phyloP scores from a whole-genome alignment of 441 rosid genomes.

The Monsonia emarginata region DNA sequence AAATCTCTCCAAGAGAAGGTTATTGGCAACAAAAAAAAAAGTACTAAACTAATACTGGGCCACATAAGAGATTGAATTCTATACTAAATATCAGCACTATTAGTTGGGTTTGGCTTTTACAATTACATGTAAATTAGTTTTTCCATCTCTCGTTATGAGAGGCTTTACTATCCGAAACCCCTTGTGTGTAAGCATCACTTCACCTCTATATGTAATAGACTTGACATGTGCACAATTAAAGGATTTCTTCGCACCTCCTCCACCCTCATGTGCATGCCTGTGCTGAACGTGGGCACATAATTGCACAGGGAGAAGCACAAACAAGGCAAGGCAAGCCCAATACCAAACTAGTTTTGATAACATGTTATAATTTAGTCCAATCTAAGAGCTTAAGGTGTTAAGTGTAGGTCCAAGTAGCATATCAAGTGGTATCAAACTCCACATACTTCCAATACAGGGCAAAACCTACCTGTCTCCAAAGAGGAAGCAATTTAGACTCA shows the following conservation, averaged over 20 bases:
- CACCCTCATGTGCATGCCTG: background rate
- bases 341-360: background rate
- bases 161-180: background rate
- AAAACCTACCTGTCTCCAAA: constrained; percentile 87
- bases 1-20: constrained; percentile 3
- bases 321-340: background rate
- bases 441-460: background rate
- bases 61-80: background rate
- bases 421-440: background rate
- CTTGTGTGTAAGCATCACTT: background rate
- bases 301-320: background rate
- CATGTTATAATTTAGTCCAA: too few relatives aligned
- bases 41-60: constrained; percentile 2
- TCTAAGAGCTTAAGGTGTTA: too few relatives aligned
- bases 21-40: background rate
- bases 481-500: constrained; percentile 90
- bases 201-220: background rate
- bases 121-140: background rate
- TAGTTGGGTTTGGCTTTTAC: background rate
- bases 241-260: background rate
- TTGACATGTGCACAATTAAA: background rate
- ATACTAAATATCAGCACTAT: background rate
- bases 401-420: background rate
- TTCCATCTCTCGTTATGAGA: background rate
- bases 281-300: background rate